phyloP scores from a whole-genome alignment of 257 asterid genomes.

The Thymus quinquecostatus region DNA sequence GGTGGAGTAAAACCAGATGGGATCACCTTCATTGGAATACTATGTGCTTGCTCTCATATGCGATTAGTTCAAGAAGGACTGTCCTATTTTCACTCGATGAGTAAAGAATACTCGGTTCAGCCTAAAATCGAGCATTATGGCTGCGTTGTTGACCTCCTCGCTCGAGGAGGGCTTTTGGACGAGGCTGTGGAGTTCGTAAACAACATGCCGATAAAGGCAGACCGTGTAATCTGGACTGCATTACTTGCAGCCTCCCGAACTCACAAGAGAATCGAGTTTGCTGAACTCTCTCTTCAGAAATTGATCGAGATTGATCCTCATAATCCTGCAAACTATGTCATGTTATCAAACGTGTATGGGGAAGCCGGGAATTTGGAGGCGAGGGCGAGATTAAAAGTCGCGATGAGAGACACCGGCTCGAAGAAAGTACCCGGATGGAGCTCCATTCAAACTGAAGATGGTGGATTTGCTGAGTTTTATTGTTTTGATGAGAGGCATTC shows the following conservation, averaged over 20 bases:
- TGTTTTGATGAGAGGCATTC: conserved; percentile 74
- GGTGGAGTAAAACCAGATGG: conserved; percentile 68
- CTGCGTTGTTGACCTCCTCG: conserved; percentile 79
- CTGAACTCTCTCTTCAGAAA: conserved; percentile 61
- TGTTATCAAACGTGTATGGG: conserved; percentile 75
- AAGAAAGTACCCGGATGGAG: conserved; percentile 78
- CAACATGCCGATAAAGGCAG: conserved; percentile 70
- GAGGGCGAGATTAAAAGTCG: conserved; percentile 62
- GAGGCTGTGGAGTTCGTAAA: conserved; percentile 70
- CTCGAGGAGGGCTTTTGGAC: conserved; percentile 70
- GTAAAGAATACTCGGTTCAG: conserved; percentile 39
- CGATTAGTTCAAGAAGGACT: conserved; percentile 75
- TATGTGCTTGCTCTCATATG: conserved; percentile 85
- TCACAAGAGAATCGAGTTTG: conserved; percentile 65
- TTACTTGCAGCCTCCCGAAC: conserved; percentile 72
- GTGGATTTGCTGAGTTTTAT: conserved; percentile 62
- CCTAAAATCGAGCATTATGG: conserved; percentile 85
- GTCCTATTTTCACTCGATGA: conserved; percentile 59
- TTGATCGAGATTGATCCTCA: conserved; percentile 72
- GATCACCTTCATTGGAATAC: conserved; percentile 67
- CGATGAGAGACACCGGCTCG: conserved; percentile 66
- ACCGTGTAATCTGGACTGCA: conserved; percentile 73
- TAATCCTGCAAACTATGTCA: conserved; percentile 75
- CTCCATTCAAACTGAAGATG: conserved; percentile 59
- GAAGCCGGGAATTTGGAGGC: conserved; percentile 77